These are phyloP conservation scores for Chlamydomonas sphaeroides DNA, from an alignment of 139 green algal genomes.

Conservation along the genomic window DNA sequence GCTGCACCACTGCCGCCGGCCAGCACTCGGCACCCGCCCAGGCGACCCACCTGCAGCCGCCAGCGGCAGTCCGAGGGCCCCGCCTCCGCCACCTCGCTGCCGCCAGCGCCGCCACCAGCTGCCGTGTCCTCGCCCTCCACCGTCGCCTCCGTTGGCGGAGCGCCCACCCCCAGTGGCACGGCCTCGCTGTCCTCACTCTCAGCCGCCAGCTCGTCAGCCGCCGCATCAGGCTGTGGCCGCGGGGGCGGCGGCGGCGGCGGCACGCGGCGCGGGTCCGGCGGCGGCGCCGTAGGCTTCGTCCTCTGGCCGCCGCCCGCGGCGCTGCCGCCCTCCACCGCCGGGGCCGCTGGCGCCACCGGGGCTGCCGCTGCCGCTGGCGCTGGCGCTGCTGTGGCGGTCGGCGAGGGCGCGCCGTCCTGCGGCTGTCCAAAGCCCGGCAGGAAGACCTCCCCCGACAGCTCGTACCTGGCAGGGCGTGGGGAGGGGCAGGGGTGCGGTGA, in stretches of 20 bases:
- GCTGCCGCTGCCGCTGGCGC: not conserved
- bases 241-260: too few relatives aligned
- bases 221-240: not conserved
- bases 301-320: not conserved
- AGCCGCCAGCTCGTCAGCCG: not conserved
- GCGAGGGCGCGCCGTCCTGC: not conserved
- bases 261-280: too few relatives aligned
- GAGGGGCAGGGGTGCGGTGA: too few relatives aligned
- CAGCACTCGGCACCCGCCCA: too few relatives aligned
- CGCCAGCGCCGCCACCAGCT: not conserved
- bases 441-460: constrained; percentile 50
- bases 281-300: too few relatives aligned
- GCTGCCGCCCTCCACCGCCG: not conserved
- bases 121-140: not conserved
- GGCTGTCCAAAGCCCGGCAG: constrained; percentile 29
- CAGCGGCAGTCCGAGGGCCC: not conserved
- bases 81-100: not conserved
- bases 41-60: constrained; percentile 23
- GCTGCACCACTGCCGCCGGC: too few relatives aligned
- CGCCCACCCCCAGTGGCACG: not conserved
- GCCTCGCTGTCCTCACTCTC: not conserved
- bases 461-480: constrained; percentile 43
- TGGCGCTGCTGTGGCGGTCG: not conserved
- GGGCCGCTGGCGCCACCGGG: not conserved
- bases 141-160: not conserved